These are phyloP conservation scores for Vitrella brassicaformis DNA, from an alignment of 73 alveolate genomes.

Conservation along the genomic window DNA sequence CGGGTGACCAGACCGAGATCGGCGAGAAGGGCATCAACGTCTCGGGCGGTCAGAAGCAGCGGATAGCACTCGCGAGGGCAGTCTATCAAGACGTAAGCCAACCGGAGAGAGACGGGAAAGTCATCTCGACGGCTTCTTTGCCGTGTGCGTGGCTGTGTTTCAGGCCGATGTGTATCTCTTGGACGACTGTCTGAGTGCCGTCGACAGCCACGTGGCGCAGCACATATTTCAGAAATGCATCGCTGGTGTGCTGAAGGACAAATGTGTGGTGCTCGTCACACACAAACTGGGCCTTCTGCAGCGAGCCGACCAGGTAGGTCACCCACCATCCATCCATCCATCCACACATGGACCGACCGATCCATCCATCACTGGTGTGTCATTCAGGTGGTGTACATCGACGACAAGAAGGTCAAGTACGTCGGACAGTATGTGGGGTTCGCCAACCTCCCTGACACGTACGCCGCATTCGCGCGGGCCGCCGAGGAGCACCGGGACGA, in stretches of 20 bases:
- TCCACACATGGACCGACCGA: too few species aligned
- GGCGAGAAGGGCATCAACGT: conserved; percentile 73
- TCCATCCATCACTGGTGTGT: too few species aligned
- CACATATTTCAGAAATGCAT: conserved; percentile 8
- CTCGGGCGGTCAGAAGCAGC: conserved; percentile 77
- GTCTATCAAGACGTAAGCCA: too few species aligned
- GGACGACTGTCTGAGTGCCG: conserved; percentile 75
- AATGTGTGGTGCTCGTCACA: conserved; percentile 11
- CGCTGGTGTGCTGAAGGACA: neutral
- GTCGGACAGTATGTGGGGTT: neutral
- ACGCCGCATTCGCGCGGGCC: too few species aligned
- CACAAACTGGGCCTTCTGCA: conserved; percentile 1
- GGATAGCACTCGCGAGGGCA: conserved; percentile 74
- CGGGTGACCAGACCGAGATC: conserved; percentile 57
- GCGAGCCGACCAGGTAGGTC: conserved; percentile 15
- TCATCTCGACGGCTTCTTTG: too few species aligned
- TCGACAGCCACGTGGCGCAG: conserved; percentile 64
- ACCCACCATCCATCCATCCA: too few species aligned
- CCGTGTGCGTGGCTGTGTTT: too few species aligned
- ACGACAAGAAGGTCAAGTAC: neutral
- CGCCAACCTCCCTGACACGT: too few species aligned
- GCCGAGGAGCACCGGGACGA: too few species aligned
- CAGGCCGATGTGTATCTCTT: conserved; percentile 62
- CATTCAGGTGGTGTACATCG: neutral
- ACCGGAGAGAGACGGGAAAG: too few species aligned